Conservation (phyloP, 768 basidiomycete species). For the Rhodotorula taiwanensis region DNA sequence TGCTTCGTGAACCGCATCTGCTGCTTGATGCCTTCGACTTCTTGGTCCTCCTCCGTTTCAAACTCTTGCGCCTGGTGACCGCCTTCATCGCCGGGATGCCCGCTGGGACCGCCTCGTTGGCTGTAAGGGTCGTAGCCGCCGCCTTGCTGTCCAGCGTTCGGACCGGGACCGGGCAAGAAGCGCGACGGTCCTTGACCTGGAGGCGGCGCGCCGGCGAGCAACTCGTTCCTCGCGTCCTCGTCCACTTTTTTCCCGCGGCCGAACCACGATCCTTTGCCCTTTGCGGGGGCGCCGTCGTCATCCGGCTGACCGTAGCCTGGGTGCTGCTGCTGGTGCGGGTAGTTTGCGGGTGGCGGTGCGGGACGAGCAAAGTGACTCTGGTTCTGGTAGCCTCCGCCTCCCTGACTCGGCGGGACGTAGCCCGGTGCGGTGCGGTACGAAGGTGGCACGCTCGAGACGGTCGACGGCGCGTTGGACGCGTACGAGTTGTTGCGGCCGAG, state of each 20-base stretch:
- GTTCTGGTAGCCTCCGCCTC: conserved; percentile 17
- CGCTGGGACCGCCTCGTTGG: conserved; percentile 18
- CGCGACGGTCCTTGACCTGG: conserved; percentile 18
- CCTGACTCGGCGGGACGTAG: conserved; percentile 24
- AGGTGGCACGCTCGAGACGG: conserved; percentile 6
- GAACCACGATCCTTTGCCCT: conserved; percentile 19
- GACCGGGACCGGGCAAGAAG: conserved; percentile 14
- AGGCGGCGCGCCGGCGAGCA: conserved; percentile 43
- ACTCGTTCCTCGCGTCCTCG: conserved; percentile 41
- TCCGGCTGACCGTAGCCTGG: neutral
- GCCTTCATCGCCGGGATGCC: too few relatives aligned
- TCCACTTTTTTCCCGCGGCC: conserved; percentile 22
- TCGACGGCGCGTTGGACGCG: conserved; percentile 8
- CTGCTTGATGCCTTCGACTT: conserved; percentile 79
- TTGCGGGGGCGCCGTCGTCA: neutral
- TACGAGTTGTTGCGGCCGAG: conserved; percentile 1
- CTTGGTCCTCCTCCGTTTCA: conserved; percentile 37
- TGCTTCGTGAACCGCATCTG: conserved; percentile 84
- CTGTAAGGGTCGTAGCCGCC: conserved; percentile 31
- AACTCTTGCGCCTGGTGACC: conserved; percentile 17
- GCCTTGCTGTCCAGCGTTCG: conserved; percentile 39
- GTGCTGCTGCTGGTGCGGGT: neutral
- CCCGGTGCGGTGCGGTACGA: conserved; percentile 21
- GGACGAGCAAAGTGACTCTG: conserved; percentile 15
- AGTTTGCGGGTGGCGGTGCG: neutral